A percentile compares a stretch with the other conserved stretches of the same genome.
Evolutionary conservation across 2,329 filamentous ascomycete genomes (phyloP).

Genomic region (Dryadomyces quercivorus): DNA sequence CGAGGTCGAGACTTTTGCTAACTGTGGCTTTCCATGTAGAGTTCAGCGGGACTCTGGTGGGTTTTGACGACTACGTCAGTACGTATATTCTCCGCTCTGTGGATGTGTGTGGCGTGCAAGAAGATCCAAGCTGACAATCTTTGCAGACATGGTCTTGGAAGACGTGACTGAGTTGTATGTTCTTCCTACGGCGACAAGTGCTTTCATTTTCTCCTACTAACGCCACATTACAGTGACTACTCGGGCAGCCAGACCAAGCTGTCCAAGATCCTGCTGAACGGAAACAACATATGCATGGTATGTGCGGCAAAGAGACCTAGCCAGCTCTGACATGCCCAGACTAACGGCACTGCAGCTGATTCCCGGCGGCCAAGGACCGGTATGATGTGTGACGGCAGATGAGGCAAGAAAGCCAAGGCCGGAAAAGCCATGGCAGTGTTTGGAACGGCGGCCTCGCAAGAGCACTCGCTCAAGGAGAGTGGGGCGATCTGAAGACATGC

Average conservation of each 20-base stretch:
- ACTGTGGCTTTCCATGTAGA: constrained; percentile 39
- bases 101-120: background rate
- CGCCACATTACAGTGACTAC: constrained; percentile 56
- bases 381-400: constrained; percentile 9
- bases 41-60: constrained; percentile 86
- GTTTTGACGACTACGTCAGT: constrained; percentile 99
- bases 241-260: constrained; percentile 78
- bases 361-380: constrained; percentile 62
- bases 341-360: constrained; percentile 45
- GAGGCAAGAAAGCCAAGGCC: too few species aligned
- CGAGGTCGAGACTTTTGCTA: background rate
- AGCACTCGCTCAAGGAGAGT: too few species aligned
- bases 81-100: constrained; percentile 33
- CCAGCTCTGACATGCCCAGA: too few species aligned
- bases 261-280: constrained; percentile 88
- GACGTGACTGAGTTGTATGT: constrained; percentile 92
- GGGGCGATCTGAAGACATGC: background rate
- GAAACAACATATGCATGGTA: constrained; percentile 99
- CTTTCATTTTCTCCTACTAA: background rate
- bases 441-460: too few species aligned
- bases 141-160: constrained; percentile 88
- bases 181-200: background rate
- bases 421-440: too few species aligned
- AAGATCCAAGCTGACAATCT: constrained; percentile 13
- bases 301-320: constrained; percentile 12